Percentiles rank a stretch among this genome's conserved stretches.
Conservation (phyloP, 306 rosid genomes). For the Pyrus pyrifolia region DNA sequence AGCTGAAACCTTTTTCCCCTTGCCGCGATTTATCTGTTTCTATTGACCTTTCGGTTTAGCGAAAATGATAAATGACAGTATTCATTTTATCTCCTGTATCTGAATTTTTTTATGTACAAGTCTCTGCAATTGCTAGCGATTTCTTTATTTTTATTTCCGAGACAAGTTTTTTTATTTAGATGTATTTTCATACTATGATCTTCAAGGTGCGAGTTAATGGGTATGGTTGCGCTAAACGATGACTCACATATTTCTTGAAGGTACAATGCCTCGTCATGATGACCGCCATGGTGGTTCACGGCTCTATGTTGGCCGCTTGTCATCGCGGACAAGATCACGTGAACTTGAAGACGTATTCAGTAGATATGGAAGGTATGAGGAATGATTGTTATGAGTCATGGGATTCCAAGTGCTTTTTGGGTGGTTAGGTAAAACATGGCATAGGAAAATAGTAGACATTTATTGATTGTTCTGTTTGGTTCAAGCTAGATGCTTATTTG, state of each 20-base stretch:
- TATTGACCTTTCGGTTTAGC: not conserved
- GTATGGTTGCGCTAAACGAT: not conserved
- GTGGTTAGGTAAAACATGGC: not conserved
- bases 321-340: slow-evolving; percentile 42
- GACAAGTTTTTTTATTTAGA: not conserved
- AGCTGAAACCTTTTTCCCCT: not conserved
- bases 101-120: not conserved
- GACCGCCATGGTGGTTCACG: slow-evolving; percentile 46
- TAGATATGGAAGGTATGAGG: slow-evolving; percentile 38
- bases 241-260: not conserved
- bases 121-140: not conserved
- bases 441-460: not conserved
- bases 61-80: not conserved
- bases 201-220: not conserved
- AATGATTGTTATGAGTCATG: not conserved
- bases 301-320: slow-evolving; percentile 45
- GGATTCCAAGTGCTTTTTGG: not conserved
- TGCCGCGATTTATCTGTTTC: too few species aligned
- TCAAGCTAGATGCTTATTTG: not conserved
- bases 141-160: not conserved
- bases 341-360: slow-evolving; percentile 43
- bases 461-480: not conserved
- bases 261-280: slow-evolving; percentile 40
- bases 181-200: not conserved
- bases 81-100: not conserved